Percentiles rank a stretch among this genome's conserved stretches.
These are phyloP conservation scores for Oxytropis ochrocephala DNA, from an alignment of 306 rosid genomes.

Conservation along the genomic window DNA sequence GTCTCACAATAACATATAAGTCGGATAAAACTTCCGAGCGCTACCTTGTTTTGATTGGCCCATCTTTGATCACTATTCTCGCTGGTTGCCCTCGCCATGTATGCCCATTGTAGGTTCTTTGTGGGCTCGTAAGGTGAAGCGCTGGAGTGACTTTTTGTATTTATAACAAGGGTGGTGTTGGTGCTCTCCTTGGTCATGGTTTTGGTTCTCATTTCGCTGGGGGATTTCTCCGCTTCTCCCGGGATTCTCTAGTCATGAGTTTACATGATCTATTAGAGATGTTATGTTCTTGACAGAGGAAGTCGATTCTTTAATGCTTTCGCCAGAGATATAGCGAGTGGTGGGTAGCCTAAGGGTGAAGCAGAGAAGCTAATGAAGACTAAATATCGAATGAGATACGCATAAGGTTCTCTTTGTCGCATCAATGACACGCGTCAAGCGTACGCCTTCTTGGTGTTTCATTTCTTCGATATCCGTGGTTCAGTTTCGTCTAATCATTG, in stretches of 20 bases:
- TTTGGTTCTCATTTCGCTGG: constrained; percentile 66
- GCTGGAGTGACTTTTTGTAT: constrained; percentile 80
- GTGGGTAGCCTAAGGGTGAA: too few relatives aligned
- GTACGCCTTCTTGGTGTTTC: constrained; percentile 86
- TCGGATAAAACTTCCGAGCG: constrained; percentile 73
- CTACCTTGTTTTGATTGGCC: constrained; percentile 72
- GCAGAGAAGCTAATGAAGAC: too few relatives aligned
- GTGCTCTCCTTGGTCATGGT: too few relatives aligned
- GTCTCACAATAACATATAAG: constrained; percentile 88
- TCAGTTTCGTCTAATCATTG: constrained; percentile 63
- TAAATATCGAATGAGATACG: too few relatives aligned
- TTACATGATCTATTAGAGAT: constrained; percentile 59
- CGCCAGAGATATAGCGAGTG: too few relatives aligned
- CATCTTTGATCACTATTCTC: constrained; percentile 67
- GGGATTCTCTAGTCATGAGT: constrained; percentile 81
- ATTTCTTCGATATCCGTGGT: constrained; percentile 78
- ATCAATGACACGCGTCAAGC: too few relatives aligned
- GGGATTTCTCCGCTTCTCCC: constrained; percentile 95
- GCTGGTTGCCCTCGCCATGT: constrained; percentile 97
- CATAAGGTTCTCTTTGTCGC: too few relatives aligned
- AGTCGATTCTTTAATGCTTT: constrained; percentile 61
- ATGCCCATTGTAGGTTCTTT: constrained; percentile 93
- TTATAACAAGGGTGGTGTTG: constrained; percentile 68
- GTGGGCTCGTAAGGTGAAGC: constrained; percentile 97
- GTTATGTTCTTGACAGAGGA: constrained; percentile 68